Conservation (phyloP, 805 yeast species). For the Babjeviella inositovora region DNA sequence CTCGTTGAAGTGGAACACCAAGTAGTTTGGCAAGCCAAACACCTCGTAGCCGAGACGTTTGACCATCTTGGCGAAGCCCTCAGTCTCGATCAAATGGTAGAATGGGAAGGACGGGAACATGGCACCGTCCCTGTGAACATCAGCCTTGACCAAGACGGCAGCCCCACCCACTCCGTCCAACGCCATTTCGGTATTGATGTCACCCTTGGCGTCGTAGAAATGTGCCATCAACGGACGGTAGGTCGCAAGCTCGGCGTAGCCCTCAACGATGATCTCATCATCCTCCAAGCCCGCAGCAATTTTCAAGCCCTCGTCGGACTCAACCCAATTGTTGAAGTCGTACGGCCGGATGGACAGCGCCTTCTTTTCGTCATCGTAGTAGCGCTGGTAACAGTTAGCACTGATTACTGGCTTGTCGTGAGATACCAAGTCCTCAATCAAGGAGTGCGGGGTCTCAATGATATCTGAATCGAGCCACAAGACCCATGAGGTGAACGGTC, state of each 20-base stretch:
- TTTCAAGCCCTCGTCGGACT: conserved; percentile 62
- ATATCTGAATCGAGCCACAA: conserved; percentile 95
- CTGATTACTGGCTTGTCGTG: conserved; percentile 82
- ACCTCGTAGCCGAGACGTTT: conserved; percentile 85
- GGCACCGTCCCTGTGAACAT: conserved; percentile 97
- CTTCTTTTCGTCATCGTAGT: conserved; percentile 34
- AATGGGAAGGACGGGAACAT: conserved; percentile 99
- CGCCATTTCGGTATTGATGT: conserved; percentile 51
- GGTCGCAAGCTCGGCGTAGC: conserved; percentile 86
- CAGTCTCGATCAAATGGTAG: conserved; percentile 92
- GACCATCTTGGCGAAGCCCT: conserved; percentile 98
- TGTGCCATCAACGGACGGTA: conserved; percentile 92
- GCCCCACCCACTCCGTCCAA: conserved; percentile 98
- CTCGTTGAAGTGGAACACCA: conserved; percentile 86
- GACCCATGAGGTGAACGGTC: conserved; percentile 88
- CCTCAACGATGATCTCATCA: conserved; percentile 91
- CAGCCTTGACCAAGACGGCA: conserved; percentile 89
- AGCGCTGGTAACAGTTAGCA: conserved; percentile 89
- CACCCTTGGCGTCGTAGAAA: conserved; percentile 54
- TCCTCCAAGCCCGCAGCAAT: conserved; percentile 60
- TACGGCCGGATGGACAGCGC: conserved; percentile 62
- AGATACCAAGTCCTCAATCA: conserved; percentile 74
- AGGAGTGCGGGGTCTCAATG: conserved; percentile 68
- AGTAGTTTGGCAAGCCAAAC: conserved; percentile 84
- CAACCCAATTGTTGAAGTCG: conserved; percentile 94